A percentile compares a stretch with the other conserved stretches of the same genome.
Conservation (phyloP, 768 basidiomycete genomes). For the Suillus luteus region DNA sequence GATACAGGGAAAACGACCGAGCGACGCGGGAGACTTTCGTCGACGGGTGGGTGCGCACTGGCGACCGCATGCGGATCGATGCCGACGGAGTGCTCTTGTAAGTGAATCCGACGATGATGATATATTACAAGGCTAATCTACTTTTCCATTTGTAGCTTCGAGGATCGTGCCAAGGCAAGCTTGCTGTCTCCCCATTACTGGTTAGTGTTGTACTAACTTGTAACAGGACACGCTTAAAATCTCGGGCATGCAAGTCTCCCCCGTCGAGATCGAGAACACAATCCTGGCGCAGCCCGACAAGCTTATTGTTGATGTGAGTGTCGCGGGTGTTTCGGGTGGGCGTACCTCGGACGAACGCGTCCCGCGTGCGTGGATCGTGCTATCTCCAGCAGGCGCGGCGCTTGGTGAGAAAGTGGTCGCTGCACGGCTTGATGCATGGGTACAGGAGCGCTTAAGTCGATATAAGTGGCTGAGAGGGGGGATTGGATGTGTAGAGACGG, state of each 20-base stretch:
- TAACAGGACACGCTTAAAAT: conserved; percentile 76
- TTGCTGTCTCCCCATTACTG: conserved; percentile 21
- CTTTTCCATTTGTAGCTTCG: conserved; percentile 49
- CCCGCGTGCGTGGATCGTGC: conserved; percentile 77
- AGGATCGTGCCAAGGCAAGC: conserved; percentile 69
- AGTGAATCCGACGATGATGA: conserved; percentile 23
- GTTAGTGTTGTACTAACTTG: neutral
- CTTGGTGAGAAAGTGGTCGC: conserved; percentile 44
- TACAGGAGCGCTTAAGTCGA: conserved; percentile 61
- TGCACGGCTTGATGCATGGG: conserved; percentile 59
- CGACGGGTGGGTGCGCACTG: conserved; percentile 74
- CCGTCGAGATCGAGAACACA: conserved; percentile 72
- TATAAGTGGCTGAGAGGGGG: conserved; percentile 81
- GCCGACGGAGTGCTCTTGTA: conserved; percentile 67
- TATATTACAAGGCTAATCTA: neutral
- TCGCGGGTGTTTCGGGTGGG: conserved; percentile 74
- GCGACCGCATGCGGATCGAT: conserved; percentile 67
- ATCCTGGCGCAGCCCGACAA: conserved; percentile 61
- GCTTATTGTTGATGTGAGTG: conserved; percentile 64
- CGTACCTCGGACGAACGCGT: conserved; percentile 72
- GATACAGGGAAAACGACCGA: conserved; percentile 67
- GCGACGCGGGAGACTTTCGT: conserved; percentile 61
- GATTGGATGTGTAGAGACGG: conserved; percentile 62
- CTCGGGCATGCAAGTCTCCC: conserved; percentile 79
- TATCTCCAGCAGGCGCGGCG: conserved; percentile 55